Conservation (phyloP, 129 eudicot species). For the Smallanthus sonchifolius region DNA sequence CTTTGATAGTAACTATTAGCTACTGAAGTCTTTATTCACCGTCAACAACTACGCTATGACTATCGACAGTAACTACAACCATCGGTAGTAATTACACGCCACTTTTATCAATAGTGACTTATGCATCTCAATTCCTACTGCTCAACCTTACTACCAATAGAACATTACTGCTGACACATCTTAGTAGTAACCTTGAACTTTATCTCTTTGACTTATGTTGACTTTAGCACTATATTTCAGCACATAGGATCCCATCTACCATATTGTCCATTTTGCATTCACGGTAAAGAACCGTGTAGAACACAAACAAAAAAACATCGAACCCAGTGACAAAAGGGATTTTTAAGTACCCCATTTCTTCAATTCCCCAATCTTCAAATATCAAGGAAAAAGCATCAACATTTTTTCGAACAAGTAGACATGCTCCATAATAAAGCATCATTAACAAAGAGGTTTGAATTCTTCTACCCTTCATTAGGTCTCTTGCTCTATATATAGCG, state of each 20-base stretch:
- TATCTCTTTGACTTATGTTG: too few species aligned
- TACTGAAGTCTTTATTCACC: too few species aligned
- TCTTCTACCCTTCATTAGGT: slow-evolving; percentile 21
- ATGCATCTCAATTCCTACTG: too few species aligned
- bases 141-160: too few species aligned
- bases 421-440: slow-evolving; percentile 11
- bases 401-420: not conserved
- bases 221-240: too few species aligned
- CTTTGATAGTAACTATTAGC: too few species aligned
- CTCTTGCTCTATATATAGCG: slow-evolving; percentile 28
- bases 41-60: too few species aligned
- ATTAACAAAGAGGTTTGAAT: slow-evolving; percentile 6
- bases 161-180: too few species aligned
- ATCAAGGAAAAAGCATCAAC: not conserved
- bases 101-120: too few species aligned
- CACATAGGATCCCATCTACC: not conserved
- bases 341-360: not conserved
- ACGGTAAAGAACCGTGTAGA: slow-evolving; percentile 24
- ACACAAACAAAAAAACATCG: slow-evolving; percentile 22
- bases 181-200: too few species aligned
- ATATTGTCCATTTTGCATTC: slow-evolving; percentile 7
- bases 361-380: not conserved
- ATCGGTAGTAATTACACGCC: too few species aligned
- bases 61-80: too few species aligned
- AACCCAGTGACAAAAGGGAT: slow-evolving; percentile 9